Evolutionary conservation across 805 yeast genomes (phyloP).

Genomic region (Helenozyma baotianmanensis): DNA sequence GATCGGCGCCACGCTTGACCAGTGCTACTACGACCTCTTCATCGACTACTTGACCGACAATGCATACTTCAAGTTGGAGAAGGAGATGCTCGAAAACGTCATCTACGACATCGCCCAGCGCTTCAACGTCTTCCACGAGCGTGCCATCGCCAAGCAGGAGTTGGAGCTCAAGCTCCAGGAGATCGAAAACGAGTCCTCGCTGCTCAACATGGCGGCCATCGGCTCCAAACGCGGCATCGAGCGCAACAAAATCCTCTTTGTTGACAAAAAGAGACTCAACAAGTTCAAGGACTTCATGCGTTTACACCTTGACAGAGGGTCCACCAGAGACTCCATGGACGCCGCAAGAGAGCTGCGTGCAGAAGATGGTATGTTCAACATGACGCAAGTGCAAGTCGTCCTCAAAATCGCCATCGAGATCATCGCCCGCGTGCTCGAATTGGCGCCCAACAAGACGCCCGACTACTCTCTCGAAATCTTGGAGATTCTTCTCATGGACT

Average conservation of each 20-base stretch:
- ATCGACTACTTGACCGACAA: constrained; percentile 62
- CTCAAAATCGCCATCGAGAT: constrained; percentile 70
- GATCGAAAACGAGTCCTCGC: constrained; percentile 21
- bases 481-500: constrained; percentile 60
- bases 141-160: constrained; percentile 30
- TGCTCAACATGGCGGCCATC: constrained; percentile 17
- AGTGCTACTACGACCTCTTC: constrained; percentile 68
- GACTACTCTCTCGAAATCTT: constrained; percentile 62
- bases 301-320: constrained; percentile 29
- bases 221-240: constrained; percentile 17
- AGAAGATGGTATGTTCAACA: constrained; percentile 27
- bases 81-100: constrained; percentile 56
- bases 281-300: constrained; percentile 58
- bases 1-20: constrained; percentile 55
- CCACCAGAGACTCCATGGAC: constrained; percentile 9
- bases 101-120: constrained; percentile 42
- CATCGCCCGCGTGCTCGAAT: constrained; percentile 69
- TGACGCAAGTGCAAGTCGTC: constrained; percentile 55
- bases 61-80: constrained; percentile 67
- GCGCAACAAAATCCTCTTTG: constrained; percentile 25
- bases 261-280: constrained; percentile 43
- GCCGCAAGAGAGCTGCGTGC: not conserved
- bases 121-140: constrained; percentile 38
- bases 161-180: constrained; percentile 34
- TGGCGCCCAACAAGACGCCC: constrained; percentile 58